phyloP scores from a whole-genome alignment of 345 rosid species.

The Acer yangbiense region DNA sequence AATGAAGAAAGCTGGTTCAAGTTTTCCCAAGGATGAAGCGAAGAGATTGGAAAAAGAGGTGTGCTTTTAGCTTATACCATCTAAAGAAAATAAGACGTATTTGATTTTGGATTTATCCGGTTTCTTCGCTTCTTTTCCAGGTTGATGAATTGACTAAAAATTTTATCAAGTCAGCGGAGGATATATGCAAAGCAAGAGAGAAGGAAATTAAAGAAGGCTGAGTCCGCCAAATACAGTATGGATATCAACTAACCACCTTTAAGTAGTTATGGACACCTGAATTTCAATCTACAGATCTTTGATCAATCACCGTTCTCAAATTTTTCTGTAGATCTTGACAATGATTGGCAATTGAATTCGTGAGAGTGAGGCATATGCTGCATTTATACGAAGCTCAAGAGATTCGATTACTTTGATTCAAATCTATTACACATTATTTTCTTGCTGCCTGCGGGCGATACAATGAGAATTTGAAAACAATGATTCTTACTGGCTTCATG shows the following conservation, averaged over 20 bases:
- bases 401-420: not conserved
- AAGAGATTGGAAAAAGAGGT: constrained; percentile 95
- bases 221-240: constrained; percentile 16
- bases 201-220: constrained; percentile 75
- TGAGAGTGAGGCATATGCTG: not conserved
- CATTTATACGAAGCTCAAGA: not conserved
- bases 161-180: constrained; percentile 82
- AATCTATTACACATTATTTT: not conserved
- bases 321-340: constrained; percentile 2
- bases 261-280: not conserved
- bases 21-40: constrained; percentile 79
- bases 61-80: constrained; percentile 24
- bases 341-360: not conserved
- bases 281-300: not conserved
- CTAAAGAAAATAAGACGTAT: not conserved
- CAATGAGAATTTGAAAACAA: not conserved
- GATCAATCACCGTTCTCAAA: not conserved
- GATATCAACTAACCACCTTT: too few species aligned
- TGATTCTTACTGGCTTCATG: not conserved
- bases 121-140: constrained; percentile 35
- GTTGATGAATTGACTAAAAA: constrained; percentile 83
- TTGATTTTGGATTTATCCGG: not conserved
- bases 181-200: constrained; percentile 89
- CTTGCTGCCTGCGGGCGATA: not conserved
- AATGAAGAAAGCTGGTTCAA: constrained; percentile 71